A percentile compares a stretch with the other conserved stretches of the same genome.
Evolutionary conservation across 73 alveolate species (phyloP).

Genomic region (Paramecium tetraurelia): DNA sequence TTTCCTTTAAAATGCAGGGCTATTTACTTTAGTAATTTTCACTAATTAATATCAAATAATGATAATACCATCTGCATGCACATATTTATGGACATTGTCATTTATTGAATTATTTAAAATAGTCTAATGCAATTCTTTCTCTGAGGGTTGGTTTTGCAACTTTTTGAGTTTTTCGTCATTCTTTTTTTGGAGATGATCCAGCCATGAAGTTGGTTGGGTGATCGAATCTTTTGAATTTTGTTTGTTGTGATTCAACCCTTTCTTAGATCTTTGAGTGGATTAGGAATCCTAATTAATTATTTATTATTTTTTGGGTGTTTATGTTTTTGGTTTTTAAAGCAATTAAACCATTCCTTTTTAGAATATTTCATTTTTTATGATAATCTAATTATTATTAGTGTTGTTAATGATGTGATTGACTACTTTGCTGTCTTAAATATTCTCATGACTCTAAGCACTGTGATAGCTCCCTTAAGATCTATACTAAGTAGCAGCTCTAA

Average conservation of each 20-base stretch:
- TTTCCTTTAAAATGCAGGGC: not conserved
- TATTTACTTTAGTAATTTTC: not conserved
- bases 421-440: not conserved
- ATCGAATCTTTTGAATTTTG: not conserved
- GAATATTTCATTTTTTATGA: not conserved
- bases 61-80: not conserved
- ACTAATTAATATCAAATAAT: not conserved
- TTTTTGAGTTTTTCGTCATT: not conserved
- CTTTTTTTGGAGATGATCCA: not conserved
- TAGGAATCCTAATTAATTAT: not conserved
- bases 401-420: not conserved
- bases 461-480: conserved; percentile 2
- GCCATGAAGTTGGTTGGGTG: not conserved
- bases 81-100: not conserved
- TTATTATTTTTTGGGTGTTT: not conserved
- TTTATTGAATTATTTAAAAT: not conserved
- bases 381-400: not conserved
- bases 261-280: not conserved
- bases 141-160: not conserved
- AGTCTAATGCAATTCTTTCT: not conserved
- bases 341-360: not conserved
- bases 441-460: not conserved
- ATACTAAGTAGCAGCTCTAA: not conserved
- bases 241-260: not conserved
- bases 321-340: not conserved